A percentile compares a stretch with the other conserved stretches of the same genome.
These are phyloP conservation scores for Lagerstroemia speciosa DNA, from an alignment of 345 rosid species.

Conservation along the genomic window DNA sequence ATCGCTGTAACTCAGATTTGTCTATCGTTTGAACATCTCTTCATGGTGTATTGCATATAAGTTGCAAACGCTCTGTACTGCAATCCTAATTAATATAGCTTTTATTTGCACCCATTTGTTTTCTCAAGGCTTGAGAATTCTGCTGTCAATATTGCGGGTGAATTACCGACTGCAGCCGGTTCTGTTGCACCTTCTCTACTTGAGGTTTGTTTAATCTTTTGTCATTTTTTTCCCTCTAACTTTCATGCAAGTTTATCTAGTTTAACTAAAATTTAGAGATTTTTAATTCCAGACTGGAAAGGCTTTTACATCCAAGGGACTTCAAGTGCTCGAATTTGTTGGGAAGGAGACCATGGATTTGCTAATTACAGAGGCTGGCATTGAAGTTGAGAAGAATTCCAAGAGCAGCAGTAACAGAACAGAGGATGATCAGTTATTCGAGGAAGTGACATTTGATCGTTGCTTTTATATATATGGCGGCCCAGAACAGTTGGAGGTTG, in stretches of 20 bases:
- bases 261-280: background rate
- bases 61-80: background rate
- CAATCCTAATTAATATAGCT: background rate
- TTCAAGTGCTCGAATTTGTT: slow-evolving; percentile 90
- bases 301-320: slow-evolving; percentile 88
- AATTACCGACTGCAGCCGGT: slow-evolving; percentile 44
- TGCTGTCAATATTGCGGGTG: slow-evolving; percentile 53
- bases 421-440: slow-evolving; percentile 64
- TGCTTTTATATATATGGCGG: slow-evolving; percentile 99
- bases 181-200: slow-evolving; percentile 75
- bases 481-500: slow-evolving; percentile 95
- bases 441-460: slow-evolving; percentile 91
- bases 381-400: slow-evolving; percentile 51
- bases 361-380: slow-evolving; percentile 75
- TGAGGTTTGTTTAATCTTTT: slow-evolving; percentile 53
- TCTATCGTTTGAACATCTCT: background rate
- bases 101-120: background rate
- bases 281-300: slow-evolving; percentile 62
- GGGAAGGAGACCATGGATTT: slow-evolving; percentile 97
- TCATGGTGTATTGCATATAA: background rate
- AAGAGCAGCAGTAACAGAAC: slow-evolving; percentile 25
- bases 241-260: background rate
- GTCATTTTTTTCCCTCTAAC: slow-evolving; percentile 2
- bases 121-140: slow-evolving; percentile 68
- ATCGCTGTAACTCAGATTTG: background rate